phyloP scores from a whole-genome alignment of 805 yeast genomes.

The Scheffersomyces coipomensis region DNA sequence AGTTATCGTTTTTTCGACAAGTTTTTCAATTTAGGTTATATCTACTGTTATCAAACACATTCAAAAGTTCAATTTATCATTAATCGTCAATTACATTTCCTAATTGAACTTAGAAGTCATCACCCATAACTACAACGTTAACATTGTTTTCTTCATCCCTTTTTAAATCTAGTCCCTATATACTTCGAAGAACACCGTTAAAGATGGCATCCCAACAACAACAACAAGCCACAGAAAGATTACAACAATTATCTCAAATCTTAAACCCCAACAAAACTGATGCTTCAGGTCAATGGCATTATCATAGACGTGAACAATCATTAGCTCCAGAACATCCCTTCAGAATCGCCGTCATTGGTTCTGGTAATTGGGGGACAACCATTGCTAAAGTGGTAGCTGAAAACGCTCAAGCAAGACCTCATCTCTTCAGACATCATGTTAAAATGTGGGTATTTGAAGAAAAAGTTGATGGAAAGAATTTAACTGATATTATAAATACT shows the following conservation, averaged over 20 bases:
- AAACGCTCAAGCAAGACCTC: slow-evolving; percentile 38
- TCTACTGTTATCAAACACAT: no score
- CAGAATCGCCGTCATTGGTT: slow-evolving; percentile 42
- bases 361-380: slow-evolving; percentile 50
- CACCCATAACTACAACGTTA: no score
- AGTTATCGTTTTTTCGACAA: no score
- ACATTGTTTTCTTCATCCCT: no score
- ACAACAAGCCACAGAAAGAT: slow-evolving; percentile 20
- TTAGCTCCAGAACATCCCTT: slow-evolving; percentile 23
- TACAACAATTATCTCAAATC: slow-evolving; percentile 26
- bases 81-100: no score
- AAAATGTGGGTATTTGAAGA: slow-evolving; percentile 49
- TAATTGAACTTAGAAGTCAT: no score
- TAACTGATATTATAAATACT: slow-evolving; percentile 43
- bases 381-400: slow-evolving; percentile 46
- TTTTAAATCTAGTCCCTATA: no score
- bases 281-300: slow-evolving; percentile 5
- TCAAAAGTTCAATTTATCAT: no score
- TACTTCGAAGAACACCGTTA: no score
- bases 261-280: slow-evolving; percentile 16
- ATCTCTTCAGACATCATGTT: slow-evolving; percentile 34
- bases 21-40: no score
- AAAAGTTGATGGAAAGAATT: slow-evolving; percentile 36
- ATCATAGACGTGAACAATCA: slow-evolving; percentile 7
- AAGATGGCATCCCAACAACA: slow-evolving; percentile 1